Conservation (phyloP, 495 filamentous ascomycete genomes). For the Bathelium albidoporum region DNA sequence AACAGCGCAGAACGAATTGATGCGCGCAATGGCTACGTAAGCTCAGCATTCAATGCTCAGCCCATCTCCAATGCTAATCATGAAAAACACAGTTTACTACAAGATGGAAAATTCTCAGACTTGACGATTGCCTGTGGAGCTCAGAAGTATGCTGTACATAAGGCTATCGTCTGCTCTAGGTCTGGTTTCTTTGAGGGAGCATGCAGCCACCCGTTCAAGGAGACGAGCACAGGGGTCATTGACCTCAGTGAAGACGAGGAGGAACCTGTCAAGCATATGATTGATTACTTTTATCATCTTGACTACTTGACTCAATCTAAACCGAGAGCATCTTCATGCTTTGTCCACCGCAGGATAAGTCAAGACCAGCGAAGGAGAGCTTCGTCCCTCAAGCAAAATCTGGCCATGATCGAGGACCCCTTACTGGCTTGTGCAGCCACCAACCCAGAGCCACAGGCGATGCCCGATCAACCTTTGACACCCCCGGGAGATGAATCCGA, state of each 20-base stretch:
- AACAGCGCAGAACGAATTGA: conserved; percentile 24
- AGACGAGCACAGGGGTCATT: conserved; percentile 27
- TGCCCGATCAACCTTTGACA: neutral
- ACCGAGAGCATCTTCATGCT: conserved; percentile 13
- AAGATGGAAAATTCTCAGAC: conserved; percentile 33
- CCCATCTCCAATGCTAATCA: conserved; percentile 13
- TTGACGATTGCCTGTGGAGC: conserved; percentile 30
- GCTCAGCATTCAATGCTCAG: conserved; percentile 8
- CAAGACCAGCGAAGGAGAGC: conserved; percentile 8
- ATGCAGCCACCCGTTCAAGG: conserved; percentile 25
- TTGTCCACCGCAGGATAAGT: conserved; percentile 17
- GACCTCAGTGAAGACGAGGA: conserved; percentile 34
- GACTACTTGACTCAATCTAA: conserved; percentile 28
- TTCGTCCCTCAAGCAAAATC: conserved; percentile 23
- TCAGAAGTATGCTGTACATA: conserved; percentile 30
- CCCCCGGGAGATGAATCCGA: conserved; percentile 5
- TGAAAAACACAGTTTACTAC: conserved; percentile 19
- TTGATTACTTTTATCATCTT: conserved; percentile 38
- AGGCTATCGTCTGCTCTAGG: conserved; percentile 32
- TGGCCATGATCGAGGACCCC: conserved; percentile 29
- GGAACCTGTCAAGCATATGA: conserved; percentile 35
- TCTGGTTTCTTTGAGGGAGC: conserved; percentile 34
- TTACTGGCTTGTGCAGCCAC: conserved; percentile 16
- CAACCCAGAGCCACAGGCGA: neutral
- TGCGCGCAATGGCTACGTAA: conserved; percentile 31